phyloP scores from a whole-genome alignment of 495 filamentous ascomycete species.

The Bombardia bombarda region DNA sequence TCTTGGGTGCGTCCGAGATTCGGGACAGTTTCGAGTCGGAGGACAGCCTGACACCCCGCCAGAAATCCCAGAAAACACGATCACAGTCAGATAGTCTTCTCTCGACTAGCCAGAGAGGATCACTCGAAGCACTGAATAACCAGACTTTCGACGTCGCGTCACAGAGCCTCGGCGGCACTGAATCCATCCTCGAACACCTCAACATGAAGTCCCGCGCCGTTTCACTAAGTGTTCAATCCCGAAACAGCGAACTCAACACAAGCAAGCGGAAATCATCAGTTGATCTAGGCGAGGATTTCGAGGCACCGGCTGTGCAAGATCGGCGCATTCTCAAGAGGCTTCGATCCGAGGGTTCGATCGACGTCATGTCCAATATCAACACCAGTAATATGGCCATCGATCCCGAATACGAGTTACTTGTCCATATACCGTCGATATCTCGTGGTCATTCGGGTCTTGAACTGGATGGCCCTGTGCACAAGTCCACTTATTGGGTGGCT shows the following conservation, averaged over 20 bases:
- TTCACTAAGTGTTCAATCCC: slow-evolving; percentile 11
- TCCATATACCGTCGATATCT: slow-evolving; percentile 26
- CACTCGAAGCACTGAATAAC: slow-evolving; percentile 28
- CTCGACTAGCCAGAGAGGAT: slow-evolving; percentile 17
- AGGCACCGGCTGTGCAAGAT: slow-evolving; percentile 8
- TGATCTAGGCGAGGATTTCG: slow-evolving; percentile 29
- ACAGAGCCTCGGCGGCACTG: slow-evolving; percentile 37
- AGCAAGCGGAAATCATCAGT: slow-evolving; percentile 39
- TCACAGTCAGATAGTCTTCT: slow-evolving; percentile 11
- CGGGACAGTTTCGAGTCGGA: slow-evolving; percentile 36
- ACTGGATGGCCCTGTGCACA: slow-evolving; percentile 40
- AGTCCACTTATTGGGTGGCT: slow-evolving; percentile 42
- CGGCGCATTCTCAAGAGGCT: slow-evolving; percentile 38
- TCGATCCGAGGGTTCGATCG: slow-evolving; percentile 28
- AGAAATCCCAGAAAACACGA: slow-evolving; percentile 15
- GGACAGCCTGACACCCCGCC: slow-evolving; percentile 26
- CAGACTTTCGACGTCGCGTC: slow-evolving; percentile 26
- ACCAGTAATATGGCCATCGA: slow-evolving; percentile 9
- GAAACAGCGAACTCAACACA: slow-evolving; percentile 23
- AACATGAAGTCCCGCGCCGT: slow-evolving; percentile 32
- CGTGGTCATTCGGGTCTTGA: slow-evolving; percentile 31
- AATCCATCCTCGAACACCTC: slow-evolving; percentile 33
- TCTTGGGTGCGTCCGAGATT: slow-evolving; percentile 25
- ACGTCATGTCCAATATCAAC: too few species aligned
- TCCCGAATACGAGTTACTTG: slow-evolving; percentile 29